phyloP scores from a whole-genome alignment of 2,329 filamentous ascomycete genomes.

The Aaosphaeria pasadenensis region DNA sequence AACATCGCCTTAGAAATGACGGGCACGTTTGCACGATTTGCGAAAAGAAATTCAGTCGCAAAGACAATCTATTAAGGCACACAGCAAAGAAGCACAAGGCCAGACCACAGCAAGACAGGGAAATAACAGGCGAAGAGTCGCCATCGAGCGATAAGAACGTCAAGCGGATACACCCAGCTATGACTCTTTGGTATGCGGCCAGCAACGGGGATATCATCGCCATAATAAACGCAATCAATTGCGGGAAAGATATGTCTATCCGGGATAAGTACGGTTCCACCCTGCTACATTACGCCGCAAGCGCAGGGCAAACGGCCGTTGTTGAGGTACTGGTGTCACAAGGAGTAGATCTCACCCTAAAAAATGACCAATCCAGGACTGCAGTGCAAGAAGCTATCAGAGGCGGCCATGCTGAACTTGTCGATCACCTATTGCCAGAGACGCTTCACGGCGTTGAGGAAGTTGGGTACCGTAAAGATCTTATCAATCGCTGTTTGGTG shows the following conservation, averaged over 20 bases:
- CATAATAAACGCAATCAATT: neutral
- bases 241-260: slow-evolving; percentile 1
- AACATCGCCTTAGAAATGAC: slow-evolving; percentile 5
- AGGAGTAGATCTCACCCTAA: neutral
- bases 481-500: neutral
- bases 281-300: slow-evolving; percentile 13
- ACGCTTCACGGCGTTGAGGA: neutral
- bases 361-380: slow-evolving; percentile 1
- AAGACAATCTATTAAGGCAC: slow-evolving; percentile 9
- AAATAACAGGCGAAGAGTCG: neutral
- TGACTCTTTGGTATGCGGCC: neutral
- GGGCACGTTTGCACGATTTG: slow-evolving; percentile 3
- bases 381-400: slow-evolving; percentile 8
- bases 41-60: slow-evolving; percentile 4
- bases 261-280: slow-evolving; percentile 9
- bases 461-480: neutral
- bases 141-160: neutral
- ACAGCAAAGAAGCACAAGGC: neutral
- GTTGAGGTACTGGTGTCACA: slow-evolving; percentile 2
- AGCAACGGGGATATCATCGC: neutral
- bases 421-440: neutral
- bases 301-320: slow-evolving; percentile 3
- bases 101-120: too few relatives aligned
- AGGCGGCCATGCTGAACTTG: neutral
- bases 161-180: neutral